Percentiles rank a stretch among this genome's conserved stretches.
These are phyloP conservation scores for Dunaliella primolecta DNA, from an alignment of 139 green algal species.

Conservation along the genomic window DNA sequence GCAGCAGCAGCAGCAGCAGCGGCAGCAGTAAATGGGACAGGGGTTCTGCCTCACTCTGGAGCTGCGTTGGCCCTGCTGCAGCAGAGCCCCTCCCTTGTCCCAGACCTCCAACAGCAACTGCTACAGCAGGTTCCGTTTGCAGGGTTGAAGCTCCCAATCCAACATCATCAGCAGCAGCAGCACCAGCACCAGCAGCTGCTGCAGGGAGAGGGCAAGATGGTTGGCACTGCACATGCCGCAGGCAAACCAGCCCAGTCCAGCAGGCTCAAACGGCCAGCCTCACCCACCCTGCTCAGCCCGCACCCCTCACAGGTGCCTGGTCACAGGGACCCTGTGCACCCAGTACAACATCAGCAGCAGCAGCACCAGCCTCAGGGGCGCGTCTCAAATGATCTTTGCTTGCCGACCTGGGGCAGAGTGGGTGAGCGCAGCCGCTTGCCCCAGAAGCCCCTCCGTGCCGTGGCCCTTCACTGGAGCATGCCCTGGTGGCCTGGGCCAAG, in stretches of 20 bases:
- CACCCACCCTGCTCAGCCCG: too few species aligned
- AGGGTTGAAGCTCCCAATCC: background rate
- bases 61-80: background rate
- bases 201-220: too few species aligned
- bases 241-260: too few species aligned
- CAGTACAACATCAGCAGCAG: background rate
- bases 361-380: background rate
- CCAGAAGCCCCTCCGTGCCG: background rate
- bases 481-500: too few species aligned
- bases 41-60: too few species aligned
- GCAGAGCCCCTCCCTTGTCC: background rate
- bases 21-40: too few species aligned
- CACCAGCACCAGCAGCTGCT: background rate
- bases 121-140: background rate
- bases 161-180: background rate
- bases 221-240: too few species aligned
- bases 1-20: too few species aligned
- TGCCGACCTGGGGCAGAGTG: background rate
- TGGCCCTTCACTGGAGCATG: background rate
- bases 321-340: too few species aligned
- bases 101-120: background rate
- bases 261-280: too few species aligned
- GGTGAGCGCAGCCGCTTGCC: background rate
- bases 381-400: too few species aligned
- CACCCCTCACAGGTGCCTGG: too few species aligned